These are phyloP conservation scores for Penicillium polonicum DNA, from an alignment of 2,329 filamentous ascomycete species.

Conservation along the genomic window DNA sequence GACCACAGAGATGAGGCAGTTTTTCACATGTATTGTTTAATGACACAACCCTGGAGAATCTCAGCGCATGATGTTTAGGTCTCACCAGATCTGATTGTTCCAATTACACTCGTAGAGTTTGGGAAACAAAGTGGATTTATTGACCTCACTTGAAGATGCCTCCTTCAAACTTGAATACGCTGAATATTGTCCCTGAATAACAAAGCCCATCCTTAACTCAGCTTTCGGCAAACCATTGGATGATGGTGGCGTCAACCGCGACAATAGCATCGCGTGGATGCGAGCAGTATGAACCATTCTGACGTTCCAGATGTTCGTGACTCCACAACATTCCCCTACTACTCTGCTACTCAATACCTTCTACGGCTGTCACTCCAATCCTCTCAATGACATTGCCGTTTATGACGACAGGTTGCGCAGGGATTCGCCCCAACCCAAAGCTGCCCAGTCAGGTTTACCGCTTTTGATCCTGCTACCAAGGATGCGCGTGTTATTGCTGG, in stretches of 20 bases:
- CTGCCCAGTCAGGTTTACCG: conserved; percentile 43
- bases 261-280: not conserved
- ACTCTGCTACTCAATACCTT: conserved; percentile 32
- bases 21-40: not conserved
- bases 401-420: too few species aligned
- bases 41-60: not conserved
- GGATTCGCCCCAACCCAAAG: conserved; percentile 14
- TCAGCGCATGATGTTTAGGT: not conserved
- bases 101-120: not conserved
- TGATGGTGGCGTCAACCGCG: not conserved
- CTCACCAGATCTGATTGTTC: not conserved
- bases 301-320: not conserved
- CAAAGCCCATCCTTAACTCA: not conserved
- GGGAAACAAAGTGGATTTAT: not conserved
- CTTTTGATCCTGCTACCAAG: conserved; percentile 41
- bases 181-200: not conserved
- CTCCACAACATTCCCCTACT: conserved; percentile 19
- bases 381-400: conserved; percentile 27
- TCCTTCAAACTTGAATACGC: not conserved
- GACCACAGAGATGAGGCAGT: not conserved
- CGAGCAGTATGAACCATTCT: not conserved
- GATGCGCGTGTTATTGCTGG: conserved; percentile 41
- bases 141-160: not conserved
- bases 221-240: not conserved
- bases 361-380: conserved; percentile 30